phyloP scores from a whole-genome alignment of 2,329 filamentous ascomycete genomes.

The Microdochium trichocladiopsis region DNA sequence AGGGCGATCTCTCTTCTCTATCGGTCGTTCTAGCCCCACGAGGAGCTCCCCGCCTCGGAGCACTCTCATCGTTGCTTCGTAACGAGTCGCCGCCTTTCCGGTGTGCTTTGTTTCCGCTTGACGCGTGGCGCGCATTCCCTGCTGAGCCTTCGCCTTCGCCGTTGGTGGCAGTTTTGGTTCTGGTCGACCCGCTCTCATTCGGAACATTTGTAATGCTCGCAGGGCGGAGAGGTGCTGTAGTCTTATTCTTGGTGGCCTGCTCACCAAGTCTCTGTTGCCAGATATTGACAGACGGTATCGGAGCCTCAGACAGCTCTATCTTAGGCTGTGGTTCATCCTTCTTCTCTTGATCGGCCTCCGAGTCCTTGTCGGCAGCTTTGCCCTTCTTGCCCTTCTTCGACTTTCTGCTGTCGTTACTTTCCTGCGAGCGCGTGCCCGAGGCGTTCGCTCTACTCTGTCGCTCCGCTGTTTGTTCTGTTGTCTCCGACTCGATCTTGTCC shows the following conservation, averaged over 20 bases:
- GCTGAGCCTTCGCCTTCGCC: constrained; percentile 14
- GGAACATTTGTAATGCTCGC: background rate
- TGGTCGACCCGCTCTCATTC: constrained; percentile 1
- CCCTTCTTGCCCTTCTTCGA: constrained; percentile 59
- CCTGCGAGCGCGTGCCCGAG: constrained; percentile 56
- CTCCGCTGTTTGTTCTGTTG: constrained; percentile 33
- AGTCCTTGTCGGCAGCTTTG: constrained; percentile 42
- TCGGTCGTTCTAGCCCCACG: constrained; percentile 39
- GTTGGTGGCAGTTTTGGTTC: constrained; percentile 3
- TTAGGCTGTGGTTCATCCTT: constrained; percentile 54
- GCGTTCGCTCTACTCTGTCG: constrained; percentile 51
- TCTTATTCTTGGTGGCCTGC: constrained; percentile 44
- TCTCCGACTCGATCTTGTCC: constrained; percentile 28
- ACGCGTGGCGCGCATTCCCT: constrained; percentile 12
- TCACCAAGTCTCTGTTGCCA: constrained; percentile 78
- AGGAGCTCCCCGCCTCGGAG: constrained; percentile 29
- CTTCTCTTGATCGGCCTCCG: constrained; percentile 43
- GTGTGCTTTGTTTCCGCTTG: constrained; percentile 31
- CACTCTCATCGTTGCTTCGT: constrained; percentile 30
- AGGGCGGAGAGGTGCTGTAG: constrained; percentile 9
- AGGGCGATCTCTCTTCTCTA: constrained; percentile 29
- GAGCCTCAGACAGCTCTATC: constrained; percentile 69
- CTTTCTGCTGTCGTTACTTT: constrained; percentile 59
- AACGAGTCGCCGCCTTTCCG: constrained; percentile 33
- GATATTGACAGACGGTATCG: constrained; percentile 76